Conservation (phyloP, 441 rosid genomes). For the Populus trichocarpa region DNA sequence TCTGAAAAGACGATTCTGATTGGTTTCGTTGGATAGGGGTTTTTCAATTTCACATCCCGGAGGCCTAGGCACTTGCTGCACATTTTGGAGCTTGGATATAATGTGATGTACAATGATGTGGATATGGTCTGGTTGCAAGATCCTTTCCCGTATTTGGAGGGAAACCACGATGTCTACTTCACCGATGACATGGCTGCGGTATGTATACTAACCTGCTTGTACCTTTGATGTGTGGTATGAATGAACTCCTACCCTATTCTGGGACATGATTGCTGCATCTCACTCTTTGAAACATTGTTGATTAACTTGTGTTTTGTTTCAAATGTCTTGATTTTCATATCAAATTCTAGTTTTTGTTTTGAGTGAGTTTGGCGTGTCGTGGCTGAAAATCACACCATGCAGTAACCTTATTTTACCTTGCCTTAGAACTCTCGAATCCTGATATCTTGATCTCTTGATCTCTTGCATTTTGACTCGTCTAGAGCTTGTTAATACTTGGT, state of each 20-base stretch:
- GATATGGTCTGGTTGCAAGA: conserved; percentile 96
- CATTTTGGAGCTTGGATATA: conserved; percentile 91
- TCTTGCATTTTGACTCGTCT: neutral
- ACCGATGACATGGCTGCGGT: conserved; percentile 77
- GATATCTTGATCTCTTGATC: neutral
- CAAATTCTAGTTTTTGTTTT: neutral
- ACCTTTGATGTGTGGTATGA: conserved; percentile 2
- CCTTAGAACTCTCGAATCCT: neutral
- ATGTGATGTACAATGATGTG: conserved; percentile 94
- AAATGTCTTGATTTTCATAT: neutral
- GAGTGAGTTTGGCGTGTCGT: neutral
- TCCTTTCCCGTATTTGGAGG: conserved; percentile 72
- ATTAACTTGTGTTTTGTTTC: neutral
- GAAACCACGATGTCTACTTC: conserved; percentile 88
- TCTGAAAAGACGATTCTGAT: neutral
- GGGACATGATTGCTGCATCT: neutral
- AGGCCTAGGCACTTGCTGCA: conserved; percentile 82
- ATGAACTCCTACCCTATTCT: neutral
- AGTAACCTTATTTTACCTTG: neutral
- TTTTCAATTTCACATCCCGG: conserved; percentile 85
- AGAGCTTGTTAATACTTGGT: neutral
- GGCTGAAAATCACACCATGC: neutral
- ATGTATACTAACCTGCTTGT: conserved; percentile 18
- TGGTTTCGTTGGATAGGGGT: conserved; percentile 48
- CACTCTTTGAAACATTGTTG: neutral